These are phyloP conservation scores for Podaxis pistillaris DNA, from an alignment of 768 basidiomycete genomes.

Conservation along the genomic window DNA sequence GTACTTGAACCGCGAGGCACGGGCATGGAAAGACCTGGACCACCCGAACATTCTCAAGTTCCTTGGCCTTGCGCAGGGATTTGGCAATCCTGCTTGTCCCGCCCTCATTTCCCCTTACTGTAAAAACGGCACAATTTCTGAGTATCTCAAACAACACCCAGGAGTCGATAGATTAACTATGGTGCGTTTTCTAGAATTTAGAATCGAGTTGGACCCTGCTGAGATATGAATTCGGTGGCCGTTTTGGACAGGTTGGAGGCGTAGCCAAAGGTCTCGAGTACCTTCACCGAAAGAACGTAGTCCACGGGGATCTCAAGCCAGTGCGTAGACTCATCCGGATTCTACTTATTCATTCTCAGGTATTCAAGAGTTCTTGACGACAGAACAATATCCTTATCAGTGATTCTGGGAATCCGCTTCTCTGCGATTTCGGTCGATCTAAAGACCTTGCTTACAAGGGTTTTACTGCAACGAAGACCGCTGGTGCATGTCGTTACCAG, in stretches of 20 bases:
- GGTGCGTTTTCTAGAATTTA: background rate
- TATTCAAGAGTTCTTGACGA: background rate
- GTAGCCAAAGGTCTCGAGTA: conserved; percentile 81
- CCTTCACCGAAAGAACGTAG: conserved; percentile 59
- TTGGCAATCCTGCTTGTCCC: background rate
- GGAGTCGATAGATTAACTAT: background rate
- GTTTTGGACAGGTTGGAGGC: conserved; percentile 45
- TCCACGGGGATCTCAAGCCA: conserved; percentile 82
- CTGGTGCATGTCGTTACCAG: background rate
- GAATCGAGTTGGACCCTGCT: background rate
- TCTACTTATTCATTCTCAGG: background rate
- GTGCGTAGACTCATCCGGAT: conserved; percentile 22
- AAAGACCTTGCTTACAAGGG: background rate
- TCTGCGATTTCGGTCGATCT: background rate
- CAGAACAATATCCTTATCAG: background rate
- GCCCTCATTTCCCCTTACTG: background rate
- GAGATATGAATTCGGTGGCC: no score
- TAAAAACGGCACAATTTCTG: background rate
- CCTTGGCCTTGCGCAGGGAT: background rate
- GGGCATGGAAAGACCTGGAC: background rate
- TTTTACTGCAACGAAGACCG: background rate
- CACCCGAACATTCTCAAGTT: background rate
- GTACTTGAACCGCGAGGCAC: background rate
- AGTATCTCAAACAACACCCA: background rate
- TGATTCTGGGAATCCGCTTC: background rate